Evolutionary conservation across 2,329 filamentous ascomycete species (phyloP).

Genomic region (Monosporascus cannonballus): DNA sequence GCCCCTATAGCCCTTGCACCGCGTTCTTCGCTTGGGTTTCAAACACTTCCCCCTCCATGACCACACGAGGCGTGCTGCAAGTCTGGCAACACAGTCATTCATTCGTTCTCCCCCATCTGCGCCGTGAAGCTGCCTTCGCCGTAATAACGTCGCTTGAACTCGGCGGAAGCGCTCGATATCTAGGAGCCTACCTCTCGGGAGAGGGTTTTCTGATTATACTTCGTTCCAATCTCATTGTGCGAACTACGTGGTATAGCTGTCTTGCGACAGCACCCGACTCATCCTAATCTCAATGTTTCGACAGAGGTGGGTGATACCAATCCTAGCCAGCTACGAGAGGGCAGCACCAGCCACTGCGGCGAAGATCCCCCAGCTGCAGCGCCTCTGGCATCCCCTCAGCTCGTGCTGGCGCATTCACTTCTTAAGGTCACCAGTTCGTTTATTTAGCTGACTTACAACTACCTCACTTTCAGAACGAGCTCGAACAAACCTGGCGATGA

Average conservation of each 20-base stretch:
- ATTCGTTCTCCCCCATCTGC: neutral
- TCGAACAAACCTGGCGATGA: constrained; percentile 83
- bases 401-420: constrained; percentile 1
- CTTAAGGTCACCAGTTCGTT: neutral
- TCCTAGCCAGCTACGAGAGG: neutral
- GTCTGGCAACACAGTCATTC: neutral
- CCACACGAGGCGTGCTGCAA: neutral
- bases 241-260: constrained; percentile 18
- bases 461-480: constrained; percentile 50
- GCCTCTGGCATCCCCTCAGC: constrained; percentile 3
- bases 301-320: constrained; percentile 22
- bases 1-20: neutral
- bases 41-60: neutral
- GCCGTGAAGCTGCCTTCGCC: neutral
- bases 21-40: neutral
- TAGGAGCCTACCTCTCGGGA: neutral
- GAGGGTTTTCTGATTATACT: neutral
- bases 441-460: constrained; percentile 10
- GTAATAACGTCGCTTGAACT: neutral
- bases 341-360: neutral
- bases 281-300: constrained; percentile 24
- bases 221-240: constrained; percentile 11
- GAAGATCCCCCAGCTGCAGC: neutral
- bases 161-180: neutral
- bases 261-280: constrained; percentile 21